These are phyloP conservation scores for Pinus albicaulis DNA, from an alignment of 75 land plant genomes.

Conservation along the genomic window DNA sequence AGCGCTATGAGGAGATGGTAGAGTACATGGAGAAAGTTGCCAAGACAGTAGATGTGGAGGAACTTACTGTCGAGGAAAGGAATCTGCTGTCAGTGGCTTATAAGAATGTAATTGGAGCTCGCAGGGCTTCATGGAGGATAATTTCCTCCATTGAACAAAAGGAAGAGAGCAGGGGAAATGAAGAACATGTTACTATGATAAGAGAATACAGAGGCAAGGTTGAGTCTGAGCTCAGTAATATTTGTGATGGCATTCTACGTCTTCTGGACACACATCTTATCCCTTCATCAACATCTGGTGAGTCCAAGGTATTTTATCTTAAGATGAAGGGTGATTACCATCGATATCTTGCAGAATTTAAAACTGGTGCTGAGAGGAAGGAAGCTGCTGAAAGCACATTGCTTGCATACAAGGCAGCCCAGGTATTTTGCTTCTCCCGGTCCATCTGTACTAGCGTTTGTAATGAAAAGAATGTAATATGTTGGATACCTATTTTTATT, in stretches of 20 bases:
- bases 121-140: constrained; percentile 82
- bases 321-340: constrained; percentile 92
- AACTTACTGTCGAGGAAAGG: constrained; percentile 74
- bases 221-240: constrained; percentile 73
- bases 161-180: constrained; percentile 70
- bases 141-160: constrained; percentile 87
- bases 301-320: constrained; percentile 82
- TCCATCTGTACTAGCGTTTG: neutral
- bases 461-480: neutral
- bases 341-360: constrained; percentile 65
- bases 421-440: constrained; percentile 28
- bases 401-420: constrained; percentile 71
- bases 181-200: constrained; percentile 58
- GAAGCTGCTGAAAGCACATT: constrained; percentile 79
- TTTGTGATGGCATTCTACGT: constrained; percentile 61
- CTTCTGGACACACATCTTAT: constrained; percentile 65
- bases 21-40: constrained; percentile 50
- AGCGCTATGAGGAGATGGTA: constrained; percentile 86
- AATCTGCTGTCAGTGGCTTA: constrained; percentile 84
- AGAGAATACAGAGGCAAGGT: constrained; percentile 69
- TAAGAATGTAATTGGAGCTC: constrained; percentile 80
- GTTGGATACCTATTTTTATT: neutral
- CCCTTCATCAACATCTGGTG: constrained; percentile 53
- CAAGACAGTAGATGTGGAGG: constrained; percentile 64
- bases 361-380: constrained; percentile 69